phyloP scores from a whole-genome alignment of 2,329 filamentous ascomycete genomes.

The Penicillium digitatum region DNA sequence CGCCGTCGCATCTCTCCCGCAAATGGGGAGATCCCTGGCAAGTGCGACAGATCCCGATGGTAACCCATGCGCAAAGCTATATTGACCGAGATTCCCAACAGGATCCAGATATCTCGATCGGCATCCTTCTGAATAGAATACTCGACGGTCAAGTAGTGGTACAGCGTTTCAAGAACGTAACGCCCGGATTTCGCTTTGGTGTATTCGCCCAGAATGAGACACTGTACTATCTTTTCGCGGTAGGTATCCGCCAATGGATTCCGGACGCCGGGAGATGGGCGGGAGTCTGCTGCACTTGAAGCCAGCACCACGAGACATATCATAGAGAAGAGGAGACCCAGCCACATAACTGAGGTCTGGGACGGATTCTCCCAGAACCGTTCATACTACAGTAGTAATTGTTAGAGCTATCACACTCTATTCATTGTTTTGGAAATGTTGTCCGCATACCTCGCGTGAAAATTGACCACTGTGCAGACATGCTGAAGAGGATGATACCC shows the following conservation, averaged over 20 bases:
- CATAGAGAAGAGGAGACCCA: slow-evolving; percentile 44
- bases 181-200: slow-evolving; percentile 45
- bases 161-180: slow-evolving; percentile 54
- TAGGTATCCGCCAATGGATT: slow-evolving; percentile 18
- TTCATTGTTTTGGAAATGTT: neutral
- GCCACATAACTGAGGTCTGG: slow-evolving; percentile 41
- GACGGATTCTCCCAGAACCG: slow-evolving; percentile 43
- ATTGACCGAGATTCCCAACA: slow-evolving; percentile 53
- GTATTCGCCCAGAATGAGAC: slow-evolving; percentile 53
- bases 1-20: slow-evolving; percentile 51
- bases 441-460: neutral
- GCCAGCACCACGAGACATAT: slow-evolving; percentile 28
- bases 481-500: neutral
- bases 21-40: slow-evolving; percentile 51
- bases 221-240: slow-evolving; percentile 46
- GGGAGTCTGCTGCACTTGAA: slow-evolving; percentile 6
- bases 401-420: neutral
- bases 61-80: slow-evolving; percentile 58
- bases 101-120: slow-evolving; percentile 52
- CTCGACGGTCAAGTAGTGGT: slow-evolving; percentile 54
- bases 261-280: slow-evolving; percentile 2
- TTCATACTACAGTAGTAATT: slow-evolving; percentile 34
- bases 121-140: slow-evolving; percentile 52
- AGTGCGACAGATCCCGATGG: slow-evolving; percentile 54
- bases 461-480: neutral